These are phyloP conservation scores for Pseudisothecium myosuroides DNA, from an alignment of 225 moss, liverwort and hornwort species.

Conservation along the genomic window DNA sequence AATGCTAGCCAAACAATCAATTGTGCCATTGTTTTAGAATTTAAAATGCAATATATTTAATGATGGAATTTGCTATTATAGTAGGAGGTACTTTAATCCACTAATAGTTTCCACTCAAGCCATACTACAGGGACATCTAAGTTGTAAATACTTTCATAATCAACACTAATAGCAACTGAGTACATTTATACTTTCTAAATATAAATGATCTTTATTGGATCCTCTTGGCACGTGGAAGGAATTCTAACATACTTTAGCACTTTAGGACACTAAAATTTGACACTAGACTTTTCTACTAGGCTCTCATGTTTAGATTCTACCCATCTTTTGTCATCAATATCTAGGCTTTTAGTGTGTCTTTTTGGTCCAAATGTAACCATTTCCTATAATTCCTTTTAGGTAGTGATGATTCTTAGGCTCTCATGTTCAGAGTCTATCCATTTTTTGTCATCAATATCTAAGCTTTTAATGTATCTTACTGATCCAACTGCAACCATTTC, in stretches of 20 bases:
- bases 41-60: neutral
- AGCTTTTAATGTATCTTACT: neutral
- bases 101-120: neutral
- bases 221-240: neutral
- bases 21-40: neutral
- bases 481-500: neutral
- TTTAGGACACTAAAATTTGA: neutral
- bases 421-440: fast-evolving
- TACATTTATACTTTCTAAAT: neutral
- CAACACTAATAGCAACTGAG: neutral
- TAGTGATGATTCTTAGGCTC: neutral
- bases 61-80: neutral
- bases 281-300: neutral
- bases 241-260: fast-evolving
- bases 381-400: neutral
- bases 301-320: neutral
- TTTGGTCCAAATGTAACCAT: neutral
- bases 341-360: too few relatives aligned
- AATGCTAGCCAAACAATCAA: neutral
- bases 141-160: neutral
- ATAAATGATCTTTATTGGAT: neutral
- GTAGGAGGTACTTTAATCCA: neutral
- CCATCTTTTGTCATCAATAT: too few relatives aligned
- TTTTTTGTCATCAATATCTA: neutral
- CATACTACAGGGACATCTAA: neutral